Percentiles rank a stretch among this genome's conserved stretches.
Evolutionary conservation across 768 basidiomycete species (phyloP).

Genomic region (Leucosporidium yakuticum): DNA sequence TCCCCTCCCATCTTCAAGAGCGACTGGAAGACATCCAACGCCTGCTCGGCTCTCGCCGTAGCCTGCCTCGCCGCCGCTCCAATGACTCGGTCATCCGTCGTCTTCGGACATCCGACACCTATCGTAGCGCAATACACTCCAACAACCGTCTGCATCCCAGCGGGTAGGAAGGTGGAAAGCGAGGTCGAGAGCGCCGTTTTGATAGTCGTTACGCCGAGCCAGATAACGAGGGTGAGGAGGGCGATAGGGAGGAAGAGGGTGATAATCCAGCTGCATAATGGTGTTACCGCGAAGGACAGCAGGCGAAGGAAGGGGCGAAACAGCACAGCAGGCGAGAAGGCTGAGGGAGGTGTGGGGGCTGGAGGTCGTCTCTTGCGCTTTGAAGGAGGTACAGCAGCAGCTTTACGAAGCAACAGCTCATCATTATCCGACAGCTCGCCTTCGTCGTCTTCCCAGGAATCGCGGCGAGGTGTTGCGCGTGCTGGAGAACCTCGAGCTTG

Average conservation of each 20-base stretch:
- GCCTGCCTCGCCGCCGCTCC: slow-evolving; percentile 25
- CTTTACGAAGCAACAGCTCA: too few species aligned
- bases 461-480: too few species aligned
- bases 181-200: slow-evolving; percentile 7
- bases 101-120: neutral
- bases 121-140: neutral
- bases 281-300: too few species aligned
- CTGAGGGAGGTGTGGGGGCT: too few species aligned
- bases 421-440: too few species aligned
- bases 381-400: too few species aligned
- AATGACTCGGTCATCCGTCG: neutral
- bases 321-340: too few species aligned
- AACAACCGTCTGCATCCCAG: neutral
- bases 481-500: too few species aligned
- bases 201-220: slow-evolving; percentile 20
- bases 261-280: too few species aligned
- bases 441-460: too few species aligned
- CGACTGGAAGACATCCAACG: slow-evolving; percentile 38
- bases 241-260: neutral
- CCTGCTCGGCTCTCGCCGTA: slow-evolving; percentile 25
- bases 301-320: too few species aligned
- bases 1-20: slow-evolving; percentile 29
- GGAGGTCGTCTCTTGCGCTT: too few species aligned
- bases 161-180: neutral
- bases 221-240: slow-evolving; percentile 1